Evolutionary conservation across 2,329 filamentous ascomycete genomes (phyloP).

Genomic region (Verticillium dahliae): DNA sequence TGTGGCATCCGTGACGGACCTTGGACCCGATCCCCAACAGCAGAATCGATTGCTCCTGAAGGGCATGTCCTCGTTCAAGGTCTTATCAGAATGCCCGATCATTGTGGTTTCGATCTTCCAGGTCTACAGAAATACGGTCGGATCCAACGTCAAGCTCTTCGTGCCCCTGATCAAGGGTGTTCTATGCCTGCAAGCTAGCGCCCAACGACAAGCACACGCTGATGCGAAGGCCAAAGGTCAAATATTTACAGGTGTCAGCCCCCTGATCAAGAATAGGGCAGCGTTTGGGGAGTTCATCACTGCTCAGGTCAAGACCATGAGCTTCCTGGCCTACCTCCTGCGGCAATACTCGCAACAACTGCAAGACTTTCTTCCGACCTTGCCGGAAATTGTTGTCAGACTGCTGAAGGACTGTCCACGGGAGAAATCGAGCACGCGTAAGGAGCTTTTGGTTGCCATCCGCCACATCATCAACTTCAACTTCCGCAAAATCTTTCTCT

Average conservation of each 20-base stretch:
- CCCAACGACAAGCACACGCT: constrained; percentile 84
- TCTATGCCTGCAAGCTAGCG: constrained; percentile 79
- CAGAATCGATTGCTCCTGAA: constrained; percentile 75
- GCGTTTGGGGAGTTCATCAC: constrained; percentile 98
- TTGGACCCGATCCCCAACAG: constrained; percentile 75
- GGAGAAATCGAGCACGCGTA: constrained; percentile 88
- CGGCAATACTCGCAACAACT: constrained; percentile 82
- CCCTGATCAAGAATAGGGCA: constrained; percentile 84
- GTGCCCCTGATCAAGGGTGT: constrained; percentile 91
- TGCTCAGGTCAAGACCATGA: constrained; percentile 98
- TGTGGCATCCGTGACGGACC: constrained; percentile 72
- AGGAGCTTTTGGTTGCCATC: constrained; percentile 93
- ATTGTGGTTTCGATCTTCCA: constrained; percentile 99
- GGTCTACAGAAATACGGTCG: constrained; percentile 73
- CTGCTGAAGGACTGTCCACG: constrained; percentile 88
- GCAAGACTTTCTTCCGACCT: constrained; percentile 75
- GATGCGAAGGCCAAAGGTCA: constrained; percentile 74
- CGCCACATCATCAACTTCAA: constrained; percentile 99
- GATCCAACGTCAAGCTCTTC: constrained; percentile 82
- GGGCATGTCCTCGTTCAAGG: constrained; percentile 98
- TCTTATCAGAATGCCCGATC: constrained; percentile 94
- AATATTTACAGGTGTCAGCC: constrained; percentile 88
- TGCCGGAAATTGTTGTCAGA: constrained; percentile 86
- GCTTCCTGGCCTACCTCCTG: constrained; percentile 88
- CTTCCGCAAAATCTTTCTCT: constrained; percentile 88